phyloP scores from a whole-genome alignment of 768 basidiomycete genomes.

The Boletus barrowsii region DNA sequence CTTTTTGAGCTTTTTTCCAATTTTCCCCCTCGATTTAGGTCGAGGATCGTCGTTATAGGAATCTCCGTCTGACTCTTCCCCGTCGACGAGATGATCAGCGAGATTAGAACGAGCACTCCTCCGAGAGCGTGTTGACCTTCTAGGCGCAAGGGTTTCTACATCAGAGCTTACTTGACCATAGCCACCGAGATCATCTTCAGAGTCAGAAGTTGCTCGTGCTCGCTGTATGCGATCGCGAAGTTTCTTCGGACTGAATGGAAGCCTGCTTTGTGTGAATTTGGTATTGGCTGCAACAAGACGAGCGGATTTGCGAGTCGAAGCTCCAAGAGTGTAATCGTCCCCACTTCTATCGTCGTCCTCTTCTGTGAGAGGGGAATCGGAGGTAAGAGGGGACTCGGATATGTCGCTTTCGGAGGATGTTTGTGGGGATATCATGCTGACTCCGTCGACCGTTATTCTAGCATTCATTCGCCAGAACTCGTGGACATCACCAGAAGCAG shows the following conservation, averaged over 20 bases:
- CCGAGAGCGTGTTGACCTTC: constrained; percentile 50
- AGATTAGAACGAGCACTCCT: constrained; percentile 39
- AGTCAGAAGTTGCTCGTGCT: constrained; percentile 28
- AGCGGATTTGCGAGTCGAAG: constrained; percentile 14
- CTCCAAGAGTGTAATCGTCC: constrained; percentile 4
- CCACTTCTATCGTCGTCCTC: constrained; percentile 22
- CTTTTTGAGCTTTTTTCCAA: constrained; percentile 22
- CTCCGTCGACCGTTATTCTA: constrained; percentile 31
- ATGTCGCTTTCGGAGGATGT: constrained; percentile 12
- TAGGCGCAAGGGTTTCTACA: constrained; percentile 23
- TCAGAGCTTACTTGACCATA: constrained; percentile 35
- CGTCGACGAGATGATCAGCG: constrained; percentile 24
- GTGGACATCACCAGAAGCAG: constrained; percentile 52
- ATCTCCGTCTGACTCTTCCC: constrained; percentile 33
- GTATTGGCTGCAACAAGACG: constrained; percentile 8
- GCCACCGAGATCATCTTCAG: constrained; percentile 40
- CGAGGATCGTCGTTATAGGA: constrained; percentile 31
- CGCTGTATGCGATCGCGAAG: constrained; percentile 36
- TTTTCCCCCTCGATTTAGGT: constrained; percentile 2
- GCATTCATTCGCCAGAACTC: constrained; percentile 53
- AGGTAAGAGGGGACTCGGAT: constrained; percentile 1
- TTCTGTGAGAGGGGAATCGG: constrained; percentile 27
- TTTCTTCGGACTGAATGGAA: constrained; percentile 71
- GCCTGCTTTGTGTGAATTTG: constrained; percentile 26
- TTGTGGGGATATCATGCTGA: neutral